phyloP scores from a whole-genome alignment of 2,329 filamentous ascomycete genomes.

The Xylaria sp. region DNA sequence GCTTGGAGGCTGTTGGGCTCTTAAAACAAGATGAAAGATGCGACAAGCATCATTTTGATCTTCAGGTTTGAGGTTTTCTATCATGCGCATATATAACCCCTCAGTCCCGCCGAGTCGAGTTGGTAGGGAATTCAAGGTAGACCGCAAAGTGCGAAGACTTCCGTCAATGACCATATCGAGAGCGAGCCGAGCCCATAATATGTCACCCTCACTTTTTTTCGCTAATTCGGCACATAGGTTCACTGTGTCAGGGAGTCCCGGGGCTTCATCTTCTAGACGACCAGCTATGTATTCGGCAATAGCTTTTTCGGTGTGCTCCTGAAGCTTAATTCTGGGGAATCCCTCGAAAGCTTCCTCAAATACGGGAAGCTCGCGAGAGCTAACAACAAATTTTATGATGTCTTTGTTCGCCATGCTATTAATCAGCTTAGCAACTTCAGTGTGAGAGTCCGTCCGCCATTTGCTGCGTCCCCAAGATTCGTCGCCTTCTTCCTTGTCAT shows the following conservation, averaged over 20 bases:
- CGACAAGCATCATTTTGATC: constrained; percentile 45
- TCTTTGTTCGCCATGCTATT: constrained; percentile 46
- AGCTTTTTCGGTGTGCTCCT: constrained; percentile 46
- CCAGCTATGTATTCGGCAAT: constrained; percentile 47
- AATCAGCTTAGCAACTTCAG: constrained; percentile 45
- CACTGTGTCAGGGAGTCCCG: constrained; percentile 45
- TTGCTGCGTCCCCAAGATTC: constrained; percentile 48
- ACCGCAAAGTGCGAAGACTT: constrained; percentile 45
- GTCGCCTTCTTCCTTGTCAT: constrained; percentile 45
- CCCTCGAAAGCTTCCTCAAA: constrained; percentile 45
- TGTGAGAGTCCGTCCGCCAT: constrained; percentile 47
- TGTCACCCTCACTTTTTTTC: constrained; percentile 45
- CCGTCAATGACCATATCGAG: constrained; percentile 48
- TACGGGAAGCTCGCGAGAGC: constrained; percentile 45
- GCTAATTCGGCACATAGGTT: constrained; percentile 47
- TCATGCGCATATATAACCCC: constrained; percentile 50
- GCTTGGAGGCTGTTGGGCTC: constrained; percentile 48
- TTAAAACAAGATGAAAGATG: constrained; percentile 48
- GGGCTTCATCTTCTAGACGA: constrained; percentile 47
- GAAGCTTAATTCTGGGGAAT: constrained; percentile 43
- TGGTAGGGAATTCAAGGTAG: constrained; percentile 47
- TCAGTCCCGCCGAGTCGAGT: constrained; percentile 47
- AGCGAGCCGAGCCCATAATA: constrained; percentile 48
- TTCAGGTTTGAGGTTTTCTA: constrained; percentile 45
- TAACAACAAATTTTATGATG: constrained; percentile 45